Percentiles rank a stretch among this genome's conserved stretches.
Conservation (phyloP, 306 rosid genomes). For the Vicia sativa region DNA sequence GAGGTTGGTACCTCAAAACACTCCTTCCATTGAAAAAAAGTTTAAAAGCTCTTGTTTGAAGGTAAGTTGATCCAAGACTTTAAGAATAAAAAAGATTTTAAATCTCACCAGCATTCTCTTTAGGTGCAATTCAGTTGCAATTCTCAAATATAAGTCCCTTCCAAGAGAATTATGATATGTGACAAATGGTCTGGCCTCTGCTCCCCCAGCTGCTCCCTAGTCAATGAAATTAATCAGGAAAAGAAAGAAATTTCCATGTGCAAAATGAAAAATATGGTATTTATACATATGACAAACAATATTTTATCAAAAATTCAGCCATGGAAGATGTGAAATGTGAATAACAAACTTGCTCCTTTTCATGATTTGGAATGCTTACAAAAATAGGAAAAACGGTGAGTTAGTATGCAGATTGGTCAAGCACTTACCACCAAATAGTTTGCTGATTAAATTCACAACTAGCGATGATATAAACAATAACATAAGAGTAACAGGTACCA, state of each 20-base stretch:
- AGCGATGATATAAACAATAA: background rate
- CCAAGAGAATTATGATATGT: slow-evolving; percentile 92
- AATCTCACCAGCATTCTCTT: slow-evolving; percentile 96
- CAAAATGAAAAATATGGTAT: slow-evolving; percentile 6
- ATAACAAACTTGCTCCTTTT: too few relatives aligned
- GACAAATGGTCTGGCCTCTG: slow-evolving; percentile 97
- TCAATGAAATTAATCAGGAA: slow-evolving; percentile 48
- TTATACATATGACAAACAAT: too few relatives aligned
- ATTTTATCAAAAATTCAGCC: too few relatives aligned
- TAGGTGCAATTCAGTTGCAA: slow-evolving; percentile 95
- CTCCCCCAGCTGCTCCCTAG: slow-evolving; percentile 99
- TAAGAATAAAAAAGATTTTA: slow-evolving; percentile 17
- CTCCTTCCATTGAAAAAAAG: background rate
- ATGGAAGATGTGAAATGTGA: too few relatives aligned
- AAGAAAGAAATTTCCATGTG: slow-evolving; percentile 12
- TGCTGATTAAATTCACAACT: slow-evolving; percentile 1
- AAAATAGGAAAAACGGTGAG: too few relatives aligned
- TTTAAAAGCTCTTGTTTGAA: background rate
- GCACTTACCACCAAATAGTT: slow-evolving; percentile 13
- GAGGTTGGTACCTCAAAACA: slow-evolving; percentile 15
- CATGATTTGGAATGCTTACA: too few relatives aligned
- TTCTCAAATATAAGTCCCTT: slow-evolving; percentile 92
- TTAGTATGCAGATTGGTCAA: background rate
- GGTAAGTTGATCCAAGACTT: slow-evolving; percentile 6
- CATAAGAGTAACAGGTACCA: background rate